Base-by-base conservation (phyloP, 75 land plant species). In the Picea glauca region DNA sequence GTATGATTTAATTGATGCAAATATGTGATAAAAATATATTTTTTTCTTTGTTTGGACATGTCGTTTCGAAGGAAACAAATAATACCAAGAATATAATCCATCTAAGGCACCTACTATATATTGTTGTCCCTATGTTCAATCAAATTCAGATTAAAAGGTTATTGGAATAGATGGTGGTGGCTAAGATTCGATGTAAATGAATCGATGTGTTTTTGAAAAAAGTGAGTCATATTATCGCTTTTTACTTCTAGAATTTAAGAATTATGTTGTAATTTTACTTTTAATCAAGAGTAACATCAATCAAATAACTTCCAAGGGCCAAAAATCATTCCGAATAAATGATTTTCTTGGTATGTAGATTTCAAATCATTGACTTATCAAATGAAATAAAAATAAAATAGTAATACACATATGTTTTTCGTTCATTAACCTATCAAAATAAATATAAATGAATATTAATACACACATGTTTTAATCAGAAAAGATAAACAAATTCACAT, bases 111-210 rank as follows among this genome's bases (percentile, higher is more conserved):
- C 20, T 79, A 59, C 73, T 85, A 23, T 58, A 68, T n/a, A 83
- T 74, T 33, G 57, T 83, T 40, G 60, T 58, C 26, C 87, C 85
- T 14, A 63, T 54, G 46, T 67, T 85, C 17, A 75, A 75, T 46
- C 81, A 76, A 56, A 58, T 85, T 9, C 58, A 63, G n/a, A 62
- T 56, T 26, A 85, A 83, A 23, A 85, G 83, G 57, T 56, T 59
- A 3, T 60, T 79, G 62, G 87, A 85, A 80, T 60, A 73, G 72
- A 63, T 82, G 54, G 13, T 83, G 58, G 87, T 82, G 46, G 63
- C 60, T n/a, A 79, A 50, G 8, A 14, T 74, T 23, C 67, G 73
- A 85, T 81, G 87, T 83, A 70, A 18, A 56, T 7, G n/a, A 56
- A 54, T 56, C 0, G 13, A 12, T 59, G 31, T 58, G 57, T 20